These are phyloP conservation scores for Casuarina glauca DNA, from an alignment of 306 rosid genomes.

Conservation along the genomic window DNA sequence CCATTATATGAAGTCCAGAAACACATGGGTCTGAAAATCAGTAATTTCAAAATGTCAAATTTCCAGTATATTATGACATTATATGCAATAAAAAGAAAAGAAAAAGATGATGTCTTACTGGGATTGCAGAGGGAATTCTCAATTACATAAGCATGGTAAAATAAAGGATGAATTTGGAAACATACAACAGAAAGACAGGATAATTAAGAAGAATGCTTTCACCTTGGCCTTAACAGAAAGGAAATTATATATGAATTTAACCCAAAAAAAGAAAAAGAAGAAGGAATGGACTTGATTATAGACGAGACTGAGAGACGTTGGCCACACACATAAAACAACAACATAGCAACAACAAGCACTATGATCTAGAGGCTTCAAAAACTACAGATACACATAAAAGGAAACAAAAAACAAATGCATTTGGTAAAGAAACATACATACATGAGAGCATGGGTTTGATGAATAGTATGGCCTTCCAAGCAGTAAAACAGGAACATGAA, in stretches of 20 bases:
- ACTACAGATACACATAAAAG: background rate
- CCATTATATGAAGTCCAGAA: background rate
- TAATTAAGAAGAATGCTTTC: background rate
- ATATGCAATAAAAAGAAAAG: background rate
- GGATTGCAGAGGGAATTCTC: background rate
- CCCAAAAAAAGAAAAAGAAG: too few species aligned
- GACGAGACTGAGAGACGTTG: too few species aligned
- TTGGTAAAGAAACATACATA: background rate
- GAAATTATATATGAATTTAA: too few species aligned
- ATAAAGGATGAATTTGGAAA: background rate
- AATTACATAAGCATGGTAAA: background rate
- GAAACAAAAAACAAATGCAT: background rate
- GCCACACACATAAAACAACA: too few species aligned
- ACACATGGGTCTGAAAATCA: background rate
- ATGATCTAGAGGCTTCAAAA: background rate
- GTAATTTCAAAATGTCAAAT: background rate
- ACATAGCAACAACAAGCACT: background rate
- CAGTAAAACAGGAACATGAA: background rate
- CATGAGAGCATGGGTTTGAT: background rate
- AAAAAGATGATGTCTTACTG: background rate
- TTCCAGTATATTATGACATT: background rate
- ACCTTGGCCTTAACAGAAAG: background rate
- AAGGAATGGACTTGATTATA: too few species aligned
- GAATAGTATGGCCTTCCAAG: background rate
- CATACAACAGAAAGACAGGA: background rate